Base-by-base conservation (phyloP, 1,139 yeast genomes). In the Suhomyces bribrorum region DNA sequence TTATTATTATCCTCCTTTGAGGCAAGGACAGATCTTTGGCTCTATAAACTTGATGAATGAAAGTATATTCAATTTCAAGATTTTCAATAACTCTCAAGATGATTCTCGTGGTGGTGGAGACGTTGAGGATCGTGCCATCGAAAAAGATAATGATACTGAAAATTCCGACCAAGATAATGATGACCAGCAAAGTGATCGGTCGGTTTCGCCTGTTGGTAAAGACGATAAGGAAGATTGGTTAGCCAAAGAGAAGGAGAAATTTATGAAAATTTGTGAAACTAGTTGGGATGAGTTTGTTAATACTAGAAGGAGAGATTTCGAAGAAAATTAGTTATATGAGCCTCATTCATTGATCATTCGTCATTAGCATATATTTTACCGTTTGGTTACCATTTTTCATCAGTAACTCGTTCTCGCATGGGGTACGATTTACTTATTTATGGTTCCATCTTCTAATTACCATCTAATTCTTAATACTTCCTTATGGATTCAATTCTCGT, bases 181-280 rank as follows among this genome's bases (percentile, higher is more conserved):
- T 16, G 33, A 28, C 23, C 31, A 26, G 4, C 28, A 32, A 9
- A 29, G 31, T 9, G 30, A 32, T 31, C 35, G 14, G 14, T 29
- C 34, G 3, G 37, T 45, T 9, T 29, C 38, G 12, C 18, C 38
- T 12, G n/a, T 41, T 12, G 37, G 36, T 14, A 17, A 30, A 32
- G 31, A 32, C 6, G 45, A 35, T 8, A 37, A 29, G n/a, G 45
- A 32, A 26, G 41, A 43, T 13, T 51, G 59, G 54, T 41, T 59
- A 18, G 52, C 53, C 13, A 49, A 49, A 31, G 75, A 72, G 37
- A 74, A 71, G 50, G 64, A 66, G 41, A 70, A 75, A 50, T 79
- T 78, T 48, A 49, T 76, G 47, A 72, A 70, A 46, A 67, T 76
- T 27, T 77, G 82, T 55, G 77, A 69, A 40, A 73, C 76, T 16